Evolutionary conservation across 2,329 filamentous ascomycete genomes (phyloP), one percentile per base, ranked within the genome.

Genomic region (Chlorencoelia australis): DNA sequence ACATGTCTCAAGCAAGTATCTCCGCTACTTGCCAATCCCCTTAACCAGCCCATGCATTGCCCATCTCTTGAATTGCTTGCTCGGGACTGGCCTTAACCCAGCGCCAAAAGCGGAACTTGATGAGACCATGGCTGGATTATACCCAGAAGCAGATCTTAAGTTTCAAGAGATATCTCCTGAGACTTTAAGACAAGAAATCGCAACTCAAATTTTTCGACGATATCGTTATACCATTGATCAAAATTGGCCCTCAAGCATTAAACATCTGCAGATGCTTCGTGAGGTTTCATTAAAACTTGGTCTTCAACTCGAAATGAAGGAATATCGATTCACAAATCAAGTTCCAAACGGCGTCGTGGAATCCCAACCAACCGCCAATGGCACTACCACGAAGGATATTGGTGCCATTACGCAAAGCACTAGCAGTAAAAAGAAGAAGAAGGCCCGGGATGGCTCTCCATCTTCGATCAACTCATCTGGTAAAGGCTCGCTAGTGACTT

Each of bases 61-160:
- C 5, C 91, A 98, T 57, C 68, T 98, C 33, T 71, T 98, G 48
- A 98, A 98, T 68, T 98, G 91, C 61, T 68, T 98, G 26, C 68
- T 98, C 22, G 91, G 91, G 10, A 68, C 69, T 31, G 73, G 72
- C 27, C 63, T 89, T 38, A 94, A 94, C 59, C 53, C 73, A n/a
- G 76, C 80, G 49, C 91, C 91, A 17, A 68, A 71, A 34, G 75
- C 86, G 25, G 82, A 93, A 43, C 68, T 87, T 40, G 87, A 96
- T 49, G 65, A 79, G 42, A 70, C 73, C 6, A 62, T 96, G 45
- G 80, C 79, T 59, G 61, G 69, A 10, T 66, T 96, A 35, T 98
- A 94, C 59, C 69, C 78, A 11, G 85, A 94, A 48, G 78, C 75
- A 9, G 84, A 94, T 55, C 76, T 91, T 51, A 73, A 75, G 9